phyloP scores from a whole-genome alignment of 2,329 filamentous ascomycete genomes.

The Exophiala alcalophila region DNA sequence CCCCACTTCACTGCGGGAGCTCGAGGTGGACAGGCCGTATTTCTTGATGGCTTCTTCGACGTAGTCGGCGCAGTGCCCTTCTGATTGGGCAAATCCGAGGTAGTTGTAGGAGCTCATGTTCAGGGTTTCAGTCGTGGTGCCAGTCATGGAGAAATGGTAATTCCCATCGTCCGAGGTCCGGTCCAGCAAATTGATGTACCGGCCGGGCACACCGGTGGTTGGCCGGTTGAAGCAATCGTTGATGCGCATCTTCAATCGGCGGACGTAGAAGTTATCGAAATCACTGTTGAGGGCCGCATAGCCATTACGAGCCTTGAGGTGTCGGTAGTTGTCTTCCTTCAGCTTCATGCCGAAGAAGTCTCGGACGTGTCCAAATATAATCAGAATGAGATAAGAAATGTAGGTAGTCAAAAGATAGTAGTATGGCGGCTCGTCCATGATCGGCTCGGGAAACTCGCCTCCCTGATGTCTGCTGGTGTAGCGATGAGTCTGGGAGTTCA shows the following conservation, averaged over 20 bases:
- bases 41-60: conserved; percentile 81
- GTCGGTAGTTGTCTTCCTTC: conserved; percentile 78
- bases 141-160: conserved; percentile 80
- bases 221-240: conserved; percentile 96
- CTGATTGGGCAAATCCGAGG: conserved; percentile 94
- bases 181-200: conserved; percentile 89
- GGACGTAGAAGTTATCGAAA: conserved; percentile 97
- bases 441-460: conserved; percentile 71
- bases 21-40: conserved; percentile 79
- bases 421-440: conserved; percentile 94
- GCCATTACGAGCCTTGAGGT: conserved; percentile 77
- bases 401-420: conserved; percentile 97
- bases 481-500: conserved; percentile 74
- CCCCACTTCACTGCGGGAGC: conserved; percentile 77
- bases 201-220: conserved; percentile 87
- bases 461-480: conserved; percentile 88
- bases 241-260: conserved; percentile 86
- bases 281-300: conserved; percentile 96
- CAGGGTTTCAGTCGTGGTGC: conserved; percentile 87
- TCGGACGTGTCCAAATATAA: conserved; percentile 89
- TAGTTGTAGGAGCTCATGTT: conserved; percentile 99
- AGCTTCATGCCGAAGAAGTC: conserved; percentile 99
- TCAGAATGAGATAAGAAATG: conserved; percentile 94
- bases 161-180: conserved; percentile 91
- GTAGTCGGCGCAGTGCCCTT: conserved; percentile 91